Evolutionary conservation across 106 monocot species (phyloP).

Genomic region (Dioscorea zingiberensis): DNA sequence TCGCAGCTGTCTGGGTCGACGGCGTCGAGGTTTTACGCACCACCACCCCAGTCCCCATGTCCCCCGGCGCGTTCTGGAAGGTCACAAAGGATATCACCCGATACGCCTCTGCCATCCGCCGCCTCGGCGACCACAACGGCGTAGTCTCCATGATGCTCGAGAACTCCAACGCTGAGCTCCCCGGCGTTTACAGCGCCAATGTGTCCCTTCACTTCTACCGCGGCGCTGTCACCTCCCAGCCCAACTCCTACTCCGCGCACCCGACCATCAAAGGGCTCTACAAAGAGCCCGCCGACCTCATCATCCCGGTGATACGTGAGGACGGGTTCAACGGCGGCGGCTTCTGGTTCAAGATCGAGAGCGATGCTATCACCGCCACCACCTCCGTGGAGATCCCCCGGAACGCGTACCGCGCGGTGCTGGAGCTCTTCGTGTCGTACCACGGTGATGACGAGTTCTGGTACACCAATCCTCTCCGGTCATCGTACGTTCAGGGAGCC

Average conservation of each 20-base stretch:
- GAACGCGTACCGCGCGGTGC: conserved; percentile 9
- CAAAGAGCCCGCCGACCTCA: conserved; percentile 35
- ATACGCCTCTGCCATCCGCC: conserved; percentile 14
- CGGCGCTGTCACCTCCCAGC: neutral
- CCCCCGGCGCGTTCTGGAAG: conserved; percentile 23
- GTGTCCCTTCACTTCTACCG: conserved; percentile 27
- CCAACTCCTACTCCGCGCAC: neutral
- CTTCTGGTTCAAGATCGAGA: conserved; percentile 42
- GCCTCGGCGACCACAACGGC: neutral
- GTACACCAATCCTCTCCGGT: conserved; percentile 39
- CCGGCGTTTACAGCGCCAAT: conserved; percentile 30
- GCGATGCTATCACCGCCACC: conserved; percentile 4
- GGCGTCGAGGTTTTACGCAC: conserved; percentile 35
- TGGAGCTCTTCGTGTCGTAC: conserved; percentile 6
- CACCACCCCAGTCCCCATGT: conserved; percentile 29
- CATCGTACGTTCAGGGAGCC: neutral
- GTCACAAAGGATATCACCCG: conserved; percentile 31
- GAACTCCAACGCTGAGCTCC: conserved; percentile 19
- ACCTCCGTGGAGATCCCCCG: conserved; percentile 3
- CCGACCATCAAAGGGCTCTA: conserved; percentile 10
- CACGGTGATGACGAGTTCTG: conserved; percentile 19
- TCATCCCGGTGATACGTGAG: conserved; percentile 31
- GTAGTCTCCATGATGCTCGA: conserved; percentile 19
- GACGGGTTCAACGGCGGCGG: conserved; percentile 12
- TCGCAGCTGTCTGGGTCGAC: conserved; percentile 36